A percentile compares a stretch with the other conserved stretches of the same genome.
phyloP scores from a whole-genome alignment of 2,329 filamentous ascomycete species.

The Arachnomyces sp. region DNA sequence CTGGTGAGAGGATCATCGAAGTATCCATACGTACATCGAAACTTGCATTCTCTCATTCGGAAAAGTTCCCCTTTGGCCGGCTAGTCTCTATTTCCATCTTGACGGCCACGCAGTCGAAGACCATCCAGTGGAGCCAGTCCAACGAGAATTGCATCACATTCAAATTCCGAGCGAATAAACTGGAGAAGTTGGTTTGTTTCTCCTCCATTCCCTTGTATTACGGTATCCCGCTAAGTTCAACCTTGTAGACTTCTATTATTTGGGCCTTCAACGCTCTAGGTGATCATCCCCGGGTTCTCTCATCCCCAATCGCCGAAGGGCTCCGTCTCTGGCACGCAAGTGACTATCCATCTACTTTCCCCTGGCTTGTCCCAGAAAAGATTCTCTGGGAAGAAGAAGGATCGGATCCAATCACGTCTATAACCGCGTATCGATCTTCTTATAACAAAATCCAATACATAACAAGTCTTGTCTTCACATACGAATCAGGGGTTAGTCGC shows the following conservation, averaged over 20 bases:
- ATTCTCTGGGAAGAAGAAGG: constrained; percentile 3
- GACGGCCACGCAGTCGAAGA: constrained; percentile 3
- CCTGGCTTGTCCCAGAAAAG: constrained; percentile 4
- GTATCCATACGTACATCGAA: constrained; percentile 2
- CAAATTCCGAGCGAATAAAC: constrained; percentile 3
- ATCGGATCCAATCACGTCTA: not conserved
- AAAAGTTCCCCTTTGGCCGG: constrained; percentile 1
- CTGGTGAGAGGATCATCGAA: constrained; percentile 2
- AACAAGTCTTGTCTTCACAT: constrained; percentile 1
- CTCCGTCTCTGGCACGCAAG: constrained; percentile 1
- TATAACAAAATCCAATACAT: constrained; percentile 1
- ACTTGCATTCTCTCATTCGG: not conserved
- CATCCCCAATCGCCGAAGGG: not conserved
- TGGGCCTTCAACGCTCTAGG: constrained; percentile 3
- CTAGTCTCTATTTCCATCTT: constrained; percentile 2
- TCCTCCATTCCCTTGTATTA: too few relatives aligned
- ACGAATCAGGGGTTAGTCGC: not conserved
- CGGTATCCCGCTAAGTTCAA: not conserved
- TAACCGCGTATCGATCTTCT: not conserved
- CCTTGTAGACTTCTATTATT: constrained; percentile 1
- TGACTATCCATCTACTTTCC: not conserved
- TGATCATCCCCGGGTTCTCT: constrained; percentile 5
- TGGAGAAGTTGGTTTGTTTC: constrained; percentile 4
- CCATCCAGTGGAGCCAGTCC: not conserved
- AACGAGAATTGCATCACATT: not conserved